A percentile compares a stretch with the other conserved stretches of the same genome.
Evolutionary conservation across 805 yeast genomes (phyloP).

Genomic region (Babjeviella inositovora): DNA sequence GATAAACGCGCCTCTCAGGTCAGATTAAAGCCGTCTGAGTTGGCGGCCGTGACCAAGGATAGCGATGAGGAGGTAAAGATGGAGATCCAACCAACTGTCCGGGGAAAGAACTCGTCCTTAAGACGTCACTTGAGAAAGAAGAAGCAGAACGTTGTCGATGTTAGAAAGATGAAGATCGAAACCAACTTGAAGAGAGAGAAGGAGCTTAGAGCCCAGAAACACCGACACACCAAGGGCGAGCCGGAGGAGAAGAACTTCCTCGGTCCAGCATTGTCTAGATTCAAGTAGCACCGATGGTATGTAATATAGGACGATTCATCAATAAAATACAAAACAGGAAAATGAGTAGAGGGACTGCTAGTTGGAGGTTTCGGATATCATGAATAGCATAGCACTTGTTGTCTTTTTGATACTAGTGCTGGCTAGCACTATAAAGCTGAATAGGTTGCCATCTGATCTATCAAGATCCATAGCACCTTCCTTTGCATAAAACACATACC

Average conservation of each 20-base stretch:
- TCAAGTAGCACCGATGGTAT: conserved; percentile 10
- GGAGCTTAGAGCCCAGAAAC: conserved; percentile 38
- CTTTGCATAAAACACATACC: too few relatives aligned
- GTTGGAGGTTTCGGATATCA: too few relatives aligned
- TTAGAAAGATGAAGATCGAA: conserved; percentile 66
- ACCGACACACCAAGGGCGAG: conserved; percentile 23
- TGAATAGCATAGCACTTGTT: too few relatives aligned
- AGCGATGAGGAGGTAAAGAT: conserved; percentile 31
- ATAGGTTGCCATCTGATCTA: too few relatives aligned
- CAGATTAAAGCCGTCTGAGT: conserved; percentile 48
- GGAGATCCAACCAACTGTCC: conserved; percentile 49
- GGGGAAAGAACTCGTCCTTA: conserved; percentile 71
- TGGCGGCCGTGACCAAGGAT: conserved; percentile 21
- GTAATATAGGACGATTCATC: too few relatives aligned
- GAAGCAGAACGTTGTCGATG: conserved; percentile 73
- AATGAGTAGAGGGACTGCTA: too few relatives aligned
- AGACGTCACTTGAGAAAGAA: conserved; percentile 72
- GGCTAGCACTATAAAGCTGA: too few relatives aligned
- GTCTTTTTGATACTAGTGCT: too few relatives aligned
- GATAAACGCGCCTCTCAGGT: conserved; percentile 49
- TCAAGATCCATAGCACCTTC: too few relatives aligned
- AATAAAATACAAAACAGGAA: too few relatives aligned
- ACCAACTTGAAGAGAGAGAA: conserved; percentile 63
- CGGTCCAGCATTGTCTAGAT: conserved; percentile 32
- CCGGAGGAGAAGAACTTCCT: conserved; percentile 36